A percentile compares a stretch with the other conserved stretches of the same genome.
phyloP scores from a whole-genome alignment of 768 basidiomycete species.

The Mycena latifolia region DNA sequence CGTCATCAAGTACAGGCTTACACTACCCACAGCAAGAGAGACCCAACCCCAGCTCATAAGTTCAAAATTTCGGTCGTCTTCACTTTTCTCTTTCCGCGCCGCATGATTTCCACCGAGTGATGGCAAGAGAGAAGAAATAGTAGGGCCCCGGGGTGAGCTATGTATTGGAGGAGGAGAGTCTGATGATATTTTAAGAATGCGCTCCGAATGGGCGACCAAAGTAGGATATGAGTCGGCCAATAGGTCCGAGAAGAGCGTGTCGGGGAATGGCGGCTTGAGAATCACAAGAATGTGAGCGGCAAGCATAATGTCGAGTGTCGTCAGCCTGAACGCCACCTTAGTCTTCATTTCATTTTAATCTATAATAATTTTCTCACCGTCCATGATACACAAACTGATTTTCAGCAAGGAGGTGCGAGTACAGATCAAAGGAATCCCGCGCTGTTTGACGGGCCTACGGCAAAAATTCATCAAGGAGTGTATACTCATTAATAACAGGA shows the following conservation, averaged over 20 bases:
- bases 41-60: conserved; percentile 68
- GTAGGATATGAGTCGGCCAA: conserved; percentile 67
- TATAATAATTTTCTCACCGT: conserved; percentile 45
- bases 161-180: conserved; percentile 35
- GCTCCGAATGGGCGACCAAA: conserved; percentile 69
- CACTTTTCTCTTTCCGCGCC: conserved; percentile 38
- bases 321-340: conserved; percentile 56
- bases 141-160: conserved; percentile 37
- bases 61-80: conserved; percentile 61
- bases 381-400: conserved; percentile 65
- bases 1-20: conserved; percentile 46
- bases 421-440: conserved; percentile 66
- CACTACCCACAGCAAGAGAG: conserved; percentile 56
- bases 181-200: conserved; percentile 53
- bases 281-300: conserved; percentile 79
- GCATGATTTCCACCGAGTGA: conserved; percentile 34
- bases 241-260: conserved; percentile 67
- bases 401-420: conserved; percentile 65
- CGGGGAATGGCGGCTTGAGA: conserved; percentile 68
- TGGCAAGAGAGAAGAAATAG: conserved; percentile 56
- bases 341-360: neutral
- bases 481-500: neutral
- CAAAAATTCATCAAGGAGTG: neutral
- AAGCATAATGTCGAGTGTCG: conserved; percentile 73
- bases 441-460: conserved; percentile 73